Conservation (phyloP, 2,329 filamentous ascomycete genomes). For the Didymella keratinophila region DNA sequence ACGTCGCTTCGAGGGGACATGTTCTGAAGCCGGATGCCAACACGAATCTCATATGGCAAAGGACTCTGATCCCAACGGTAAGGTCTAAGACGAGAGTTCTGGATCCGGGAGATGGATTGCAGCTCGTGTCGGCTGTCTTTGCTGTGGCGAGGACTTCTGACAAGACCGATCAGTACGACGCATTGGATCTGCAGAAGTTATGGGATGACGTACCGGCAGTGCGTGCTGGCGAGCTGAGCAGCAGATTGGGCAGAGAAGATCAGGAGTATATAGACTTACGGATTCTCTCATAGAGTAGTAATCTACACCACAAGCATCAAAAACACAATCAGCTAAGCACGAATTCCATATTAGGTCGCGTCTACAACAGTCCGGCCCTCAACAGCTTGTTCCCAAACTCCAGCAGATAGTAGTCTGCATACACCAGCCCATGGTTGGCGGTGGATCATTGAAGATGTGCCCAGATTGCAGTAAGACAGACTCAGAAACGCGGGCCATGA, state of each 20-base stretch:
- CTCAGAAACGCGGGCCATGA: too few species aligned
- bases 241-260: neutral
- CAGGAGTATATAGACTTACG: conserved; percentile 2
- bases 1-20: conserved; percentile 13
- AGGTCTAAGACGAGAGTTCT: conserved; percentile 6
- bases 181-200: conserved; percentile 21
- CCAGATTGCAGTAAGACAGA: too few species aligned
- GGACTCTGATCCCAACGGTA: conserved; percentile 43
- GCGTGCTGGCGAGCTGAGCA: neutral
- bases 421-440: conserved; percentile 60
- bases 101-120: neutral
- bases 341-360: neutral
- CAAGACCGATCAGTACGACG: conserved; percentile 23
- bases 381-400: conserved; percentile 59
- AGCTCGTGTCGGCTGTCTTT: conserved; percentile 37
- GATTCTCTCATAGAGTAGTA: neutral
- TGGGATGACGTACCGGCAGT: conserved; percentile 38
- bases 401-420: conserved; percentile 60
- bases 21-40: conserved; percentile 47
- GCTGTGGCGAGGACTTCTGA: conserved; percentile 30
- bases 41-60: conserved; percentile 47
- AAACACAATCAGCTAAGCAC: neutral
- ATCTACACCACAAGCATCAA: neutral
- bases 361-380: conserved; percentile 40
- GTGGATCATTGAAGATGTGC: too few species aligned